Evolutionary conservation across 2,329 filamentous ascomycete genomes (phyloP), one percentile per base, ranked within the genome.

Genomic region (Tolypocladium cylindrosporum): DNA sequence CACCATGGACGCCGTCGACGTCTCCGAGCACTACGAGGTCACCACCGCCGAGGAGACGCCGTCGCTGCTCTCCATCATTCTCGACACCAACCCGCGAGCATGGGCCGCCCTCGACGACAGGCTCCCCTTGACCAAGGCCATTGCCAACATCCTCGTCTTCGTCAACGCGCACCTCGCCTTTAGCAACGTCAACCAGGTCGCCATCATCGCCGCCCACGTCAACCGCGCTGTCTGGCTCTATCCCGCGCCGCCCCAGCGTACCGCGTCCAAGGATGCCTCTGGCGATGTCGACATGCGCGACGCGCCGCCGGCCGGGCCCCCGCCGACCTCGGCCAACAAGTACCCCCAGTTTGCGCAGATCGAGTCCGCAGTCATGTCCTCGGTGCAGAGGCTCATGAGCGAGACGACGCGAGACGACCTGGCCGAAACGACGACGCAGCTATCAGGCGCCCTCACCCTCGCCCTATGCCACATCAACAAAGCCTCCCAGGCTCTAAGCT

Each of bases 61-160:
- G 0, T 96, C 93, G 16, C 86, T 99, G 41, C 85, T 97, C 56
- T 88, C 91, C 64, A 87, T 99, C 67, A 81, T 99, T 68, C 83
- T 99, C 76, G 94, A 99, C 77, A 97, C 93, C 34, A 99, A 99
- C 71, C 94, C 94, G 2, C 89, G 92, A 66, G 92, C 94, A 66
- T 96, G 94, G 94, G 86, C 90, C 8, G 80, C 90, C 60, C 83
- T 97, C 51, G 79, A 86, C 60, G 75, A 84, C 58, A 83, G 83
- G 39, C 85, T 97, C 9, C 85, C 93, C 36, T 83, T 99, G 60
- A 89, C 89, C 55, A 87, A 88, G 67, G 91, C 91, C 61, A 79
- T 99, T 60, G 90, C 93, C 61, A 85, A 93, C 74, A 83, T 97
- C 62, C 87, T 97, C 67, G 88, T 99, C 77, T 97, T 97, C 75